Evolutionary conservation across 352 stramenopile species (phyloP).

Genomic region (Pythium rishiriense): DNA sequence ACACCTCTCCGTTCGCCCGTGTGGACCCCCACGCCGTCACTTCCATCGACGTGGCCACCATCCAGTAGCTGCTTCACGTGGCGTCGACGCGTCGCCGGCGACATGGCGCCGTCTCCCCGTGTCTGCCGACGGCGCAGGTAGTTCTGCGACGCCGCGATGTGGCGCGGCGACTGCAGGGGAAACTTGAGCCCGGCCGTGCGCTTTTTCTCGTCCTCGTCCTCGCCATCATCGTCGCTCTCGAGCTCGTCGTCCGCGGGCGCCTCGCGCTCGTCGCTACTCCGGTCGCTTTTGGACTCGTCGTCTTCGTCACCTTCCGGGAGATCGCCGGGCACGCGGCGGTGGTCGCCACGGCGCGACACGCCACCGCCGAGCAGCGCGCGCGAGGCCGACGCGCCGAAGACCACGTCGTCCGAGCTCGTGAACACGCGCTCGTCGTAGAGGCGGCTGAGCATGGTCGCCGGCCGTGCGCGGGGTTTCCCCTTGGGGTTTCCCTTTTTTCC

Average conservation of each 20-base stretch:
- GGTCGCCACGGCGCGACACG: not conserved
- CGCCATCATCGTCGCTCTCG: slow-evolving; percentile 20
- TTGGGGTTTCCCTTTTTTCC: too few species aligned
- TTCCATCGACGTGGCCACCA: not conserved
- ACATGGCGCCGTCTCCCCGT: not conserved
- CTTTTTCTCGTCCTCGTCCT: slow-evolving; percentile 34
- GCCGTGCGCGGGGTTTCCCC: too few species aligned
- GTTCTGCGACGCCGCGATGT: slow-evolving; percentile 21
- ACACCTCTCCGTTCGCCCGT: not conserved
- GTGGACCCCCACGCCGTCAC: not conserved
- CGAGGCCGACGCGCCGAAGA: slow-evolving; percentile 31
- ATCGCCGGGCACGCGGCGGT: not conserved
- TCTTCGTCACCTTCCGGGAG: slow-evolving; percentile 1
- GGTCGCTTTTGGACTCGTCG: slow-evolving; percentile 20
- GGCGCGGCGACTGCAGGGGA: slow-evolving; percentile 28
- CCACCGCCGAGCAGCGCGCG: slow-evolving; percentile 17
- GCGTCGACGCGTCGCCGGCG: slow-evolving; percentile 12
- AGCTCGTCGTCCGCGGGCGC: slow-evolving; percentile 20
- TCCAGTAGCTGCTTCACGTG: slow-evolving; percentile 7
- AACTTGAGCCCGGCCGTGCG: slow-evolving; percentile 41
- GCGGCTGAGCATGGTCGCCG: slow-evolving; percentile 63
- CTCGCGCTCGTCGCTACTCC: not conserved
- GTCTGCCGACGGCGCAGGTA: slow-evolving; percentile 18
- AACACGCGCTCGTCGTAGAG: slow-evolving; percentile 67
- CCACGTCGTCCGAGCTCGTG: slow-evolving; percentile 59